Base-by-base conservation (phyloP, 2,329 filamentous ascomycete species). In the Drechslerella coelobrocha region DNA sequence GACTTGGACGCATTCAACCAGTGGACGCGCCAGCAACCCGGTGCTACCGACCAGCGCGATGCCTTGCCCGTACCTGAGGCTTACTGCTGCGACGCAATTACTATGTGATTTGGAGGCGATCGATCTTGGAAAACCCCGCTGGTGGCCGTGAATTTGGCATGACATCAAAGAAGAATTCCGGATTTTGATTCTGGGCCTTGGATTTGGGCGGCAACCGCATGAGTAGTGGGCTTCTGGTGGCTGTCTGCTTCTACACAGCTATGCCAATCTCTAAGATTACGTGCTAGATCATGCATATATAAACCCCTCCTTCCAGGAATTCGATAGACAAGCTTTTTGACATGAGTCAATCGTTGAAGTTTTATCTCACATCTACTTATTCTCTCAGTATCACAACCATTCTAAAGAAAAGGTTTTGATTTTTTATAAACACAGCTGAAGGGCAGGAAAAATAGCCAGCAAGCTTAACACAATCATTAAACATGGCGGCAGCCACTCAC, bases 81-180 rank as follows among this genome's bases (percentile, higher is more conserved):
- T 54, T 47, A 52, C 21, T 9, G n/a, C 31, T n/a, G n/a, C n/a
- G n/a, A n/a, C n/a, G n/a, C n/a, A n/a, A n/a, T n/a, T n/a, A n/a
- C n/a, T n/a, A n/a, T n/a, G n/a, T n/a, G n/a, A n/a, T n/a, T n/a
- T n/a, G n/a, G n/a, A n/a, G n/a, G n/a, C n/a, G n/a, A n/a, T n/a
- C n/a, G n/a, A n/a, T n/a, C n/a, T n/a, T n/a, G n/a, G n/a, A n/a
- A n/a, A n/a, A n/a, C n/a, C n/a, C n/a, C n/a, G n/a, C n/a, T n/a
- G 39, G 27, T 54, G 23, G 41, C 31, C 26, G 48, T 55, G 37
- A 51, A 21, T 21, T 34, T 34, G 19, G 1, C 50, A 63, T 63
- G 60, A 55, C 60, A 63, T 55, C 60, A 63, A 56, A n/a, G 41
- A 29, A 27, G 26, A 39, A 56, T 55, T 41, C 60, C 41, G 41